Evolutionary conservation across 164 flowering plant genomes (phyloP), one percentile per base, ranked within the genome.

Genomic region (Magnolia officinalis): DNA sequence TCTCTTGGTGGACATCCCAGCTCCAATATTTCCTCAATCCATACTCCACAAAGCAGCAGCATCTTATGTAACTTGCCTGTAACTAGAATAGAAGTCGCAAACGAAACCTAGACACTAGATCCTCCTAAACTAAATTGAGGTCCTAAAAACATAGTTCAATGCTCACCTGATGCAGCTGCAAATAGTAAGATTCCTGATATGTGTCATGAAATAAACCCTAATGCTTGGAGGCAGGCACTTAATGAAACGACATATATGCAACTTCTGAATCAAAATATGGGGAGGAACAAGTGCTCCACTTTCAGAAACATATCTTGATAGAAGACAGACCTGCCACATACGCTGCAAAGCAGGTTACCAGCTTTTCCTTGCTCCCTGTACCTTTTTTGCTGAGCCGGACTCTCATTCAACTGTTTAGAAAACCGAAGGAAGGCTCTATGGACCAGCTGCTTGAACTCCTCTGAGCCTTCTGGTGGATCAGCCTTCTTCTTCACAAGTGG

Each of bases 271-370:
- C 64, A 77, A 81, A 78, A 72, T 51, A 74, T 73, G 37, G 14
- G 29, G 68, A 75, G 52, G 69, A 84, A 63, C 20, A 51, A 79
- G 78, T 49, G 74, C 72, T 80, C 79, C 84, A 76, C 75, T 81
- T 64, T 78, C 77, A 82, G 78, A 85, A 80, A 74, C 63, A 67
- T 63, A 76, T 76, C 63, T 74, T 50, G 50, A 77, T 70, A 83
- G 81, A 89, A 76, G 78, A 88, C 93, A 84, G 73, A 91, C 95
- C 94, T 92, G 90, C 88, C 87, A 81, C 97, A 92, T 49, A 87
- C 84, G 84, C 72, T 76, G 87, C 95, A 92, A 72, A 75, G 83
- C 26, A 91, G 79, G 75, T 63, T 77, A 76, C 86, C 86, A 78
- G 77, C 79, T 75, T 83, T 83, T 75, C 86, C 89, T 79, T 86